Conservation (phyloP, 768 basidiomycete species). For the Tricholoma terreum region DNA sequence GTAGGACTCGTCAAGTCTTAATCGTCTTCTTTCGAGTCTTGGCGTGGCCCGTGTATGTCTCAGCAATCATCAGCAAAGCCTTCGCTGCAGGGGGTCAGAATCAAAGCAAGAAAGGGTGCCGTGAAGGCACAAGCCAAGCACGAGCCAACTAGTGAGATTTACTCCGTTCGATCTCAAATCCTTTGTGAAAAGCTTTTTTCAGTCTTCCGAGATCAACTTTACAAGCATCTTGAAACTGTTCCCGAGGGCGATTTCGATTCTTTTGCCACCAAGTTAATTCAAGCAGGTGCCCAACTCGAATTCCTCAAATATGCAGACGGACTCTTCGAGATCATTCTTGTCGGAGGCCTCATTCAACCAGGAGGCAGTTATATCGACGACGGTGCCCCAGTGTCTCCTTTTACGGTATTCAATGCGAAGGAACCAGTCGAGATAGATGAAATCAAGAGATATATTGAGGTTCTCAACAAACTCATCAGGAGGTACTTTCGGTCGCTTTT, state of each 20-base stretch:
- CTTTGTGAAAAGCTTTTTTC: constrained; percentile 11
- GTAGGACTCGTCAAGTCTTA: constrained; percentile 6
- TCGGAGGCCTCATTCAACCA: constrained; percentile 94
- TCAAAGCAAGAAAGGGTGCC: constrained; percentile 90
- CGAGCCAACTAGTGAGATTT: constrained; percentile 68
- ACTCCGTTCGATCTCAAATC: constrained; percentile 9
- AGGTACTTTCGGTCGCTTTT: constrained; percentile 49
- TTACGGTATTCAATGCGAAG: constrained; percentile 82
- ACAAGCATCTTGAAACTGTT: constrained; percentile 86
- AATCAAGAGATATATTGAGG: constrained; percentile 91
- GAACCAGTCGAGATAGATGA: constrained; percentile 79
- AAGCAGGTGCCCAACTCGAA: constrained; percentile 91
- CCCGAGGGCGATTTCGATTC: constrained; percentile 78
- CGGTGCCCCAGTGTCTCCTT: constrained; percentile 79
- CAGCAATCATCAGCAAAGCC: constrained; percentile 84
- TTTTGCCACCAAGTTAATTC: constrained; percentile 78
- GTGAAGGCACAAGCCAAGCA: constrained; percentile 92
- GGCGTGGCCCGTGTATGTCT: constrained; percentile 71
- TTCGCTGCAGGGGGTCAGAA: constrained; percentile 90
- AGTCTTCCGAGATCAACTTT: constrained; percentile 94
- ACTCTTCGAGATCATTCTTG: constrained; percentile 93
- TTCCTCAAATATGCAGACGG: constrained; percentile 96
- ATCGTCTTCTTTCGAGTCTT: constrained; percentile 13
- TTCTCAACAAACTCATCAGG: constrained; percentile 93
- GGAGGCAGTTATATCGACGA: constrained; percentile 92